Base-by-base conservation (phyloP, 192 early-diverging fungal species). In the Linnemannia exigua region DNA sequence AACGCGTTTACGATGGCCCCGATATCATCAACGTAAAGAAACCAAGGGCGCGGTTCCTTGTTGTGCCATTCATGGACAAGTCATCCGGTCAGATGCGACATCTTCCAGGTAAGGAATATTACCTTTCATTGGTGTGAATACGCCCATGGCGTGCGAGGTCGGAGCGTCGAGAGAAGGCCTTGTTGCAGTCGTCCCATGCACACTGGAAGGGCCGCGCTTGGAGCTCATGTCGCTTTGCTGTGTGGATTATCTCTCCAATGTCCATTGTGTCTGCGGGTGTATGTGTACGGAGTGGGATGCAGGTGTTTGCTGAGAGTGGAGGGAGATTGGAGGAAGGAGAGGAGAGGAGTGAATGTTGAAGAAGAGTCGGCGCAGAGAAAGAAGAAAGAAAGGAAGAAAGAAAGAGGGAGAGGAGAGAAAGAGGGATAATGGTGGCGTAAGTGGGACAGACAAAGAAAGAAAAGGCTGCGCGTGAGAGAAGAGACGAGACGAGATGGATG, bases 61-160 rank as follows among this genome's bases (percentile, higher is more conserved):
- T n/a, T n/a, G n/a, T n/a, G n/a, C n/a, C n/a, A n/a, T n/a, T n/a
- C n/a, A n/a, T n/a, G n/a, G n/a, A n/a, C n/a, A n/a, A n/a, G 63
- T 38, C 25, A 37, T 33, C 14, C 3, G 33, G 41, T 33, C 74
- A 75, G 36, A n/a, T n/a, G n/a, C n/a, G n/a, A n/a, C n/a, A n/a
- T 3, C 48, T 14, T 74, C n/a, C 3, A 31, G 4, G 48, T 20
- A 14, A 46, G 2, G 22, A 44, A 36, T n/a, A 25, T 68, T 75
- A 70, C 93, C 94, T 92, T 77, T 96, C 95, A 72, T 94, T 94
- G 35, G 94, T 95, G 80, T 97, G 96, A 81, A 95, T 95, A 44
- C 95, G 91, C 37, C 87, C 89, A 88, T 97, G 96, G 58, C 96
- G 91, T 35, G 93, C 93, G 33, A 96, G 90, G 84, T 97, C 96